Evolutionary conservation across 148 eudicot genomes (phyloP).

Genomic region (Agrostemma githago): DNA sequence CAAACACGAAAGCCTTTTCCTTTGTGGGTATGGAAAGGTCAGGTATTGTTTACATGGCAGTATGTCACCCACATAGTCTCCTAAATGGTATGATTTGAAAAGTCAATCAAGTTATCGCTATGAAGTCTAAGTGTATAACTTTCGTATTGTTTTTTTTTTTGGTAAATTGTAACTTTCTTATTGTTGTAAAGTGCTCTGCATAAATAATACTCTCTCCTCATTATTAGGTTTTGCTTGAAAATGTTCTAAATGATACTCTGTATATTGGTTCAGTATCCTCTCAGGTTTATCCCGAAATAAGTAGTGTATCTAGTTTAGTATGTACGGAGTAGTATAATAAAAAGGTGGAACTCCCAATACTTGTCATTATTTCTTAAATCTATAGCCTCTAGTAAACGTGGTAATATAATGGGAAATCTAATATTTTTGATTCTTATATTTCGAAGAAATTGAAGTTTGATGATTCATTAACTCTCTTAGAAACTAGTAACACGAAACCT

Average conservation of each 20-base stretch:
- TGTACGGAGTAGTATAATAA: too few relatives aligned
- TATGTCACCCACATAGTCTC: constrained; percentile 6
- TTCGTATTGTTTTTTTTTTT: too few relatives aligned
- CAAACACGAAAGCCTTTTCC: background rate
- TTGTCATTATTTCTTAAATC: too few relatives aligned
- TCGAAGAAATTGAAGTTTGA: background rate
- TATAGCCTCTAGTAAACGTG: background rate
- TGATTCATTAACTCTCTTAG: background rate
- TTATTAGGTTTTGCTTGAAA: background rate
- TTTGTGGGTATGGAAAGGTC: constrained; percentile 11
- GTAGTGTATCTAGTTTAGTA: too few relatives aligned
- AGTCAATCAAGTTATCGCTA: background rate
- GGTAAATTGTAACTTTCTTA: too few relatives aligned
- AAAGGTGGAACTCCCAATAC: too few relatives aligned
- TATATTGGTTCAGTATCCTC: too few relatives aligned
- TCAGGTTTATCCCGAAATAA: too few relatives aligned
- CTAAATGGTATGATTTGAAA: background rate
- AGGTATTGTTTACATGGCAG: constrained; percentile 8
- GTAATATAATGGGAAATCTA: too few relatives aligned
- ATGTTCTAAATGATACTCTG: background rate
- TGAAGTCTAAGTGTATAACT: background rate
- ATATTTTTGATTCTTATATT: too few relatives aligned
- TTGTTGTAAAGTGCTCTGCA: background rate
- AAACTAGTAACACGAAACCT: background rate
- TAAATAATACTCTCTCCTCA: background rate